Base-by-base conservation (phyloP, 2,329 filamentous ascomycete genomes). In the Capronia coronata region DNA sequence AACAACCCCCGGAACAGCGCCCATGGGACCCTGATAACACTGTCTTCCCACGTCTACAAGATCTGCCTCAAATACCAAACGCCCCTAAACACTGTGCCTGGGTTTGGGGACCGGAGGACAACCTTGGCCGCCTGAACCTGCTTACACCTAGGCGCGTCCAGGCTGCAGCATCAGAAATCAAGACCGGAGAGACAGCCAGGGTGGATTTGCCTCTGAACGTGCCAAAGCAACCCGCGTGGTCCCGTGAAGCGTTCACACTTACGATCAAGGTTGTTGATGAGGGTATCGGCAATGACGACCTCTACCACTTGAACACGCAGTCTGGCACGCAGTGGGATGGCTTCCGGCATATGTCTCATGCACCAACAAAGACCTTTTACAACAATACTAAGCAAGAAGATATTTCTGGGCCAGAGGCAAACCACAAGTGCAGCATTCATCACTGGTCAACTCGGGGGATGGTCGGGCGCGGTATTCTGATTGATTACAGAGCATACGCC, bases 21-120 rank as follows among this genome's bases (percentile, higher is more conserved):
- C 25, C 25, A 27, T 32, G 29, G 29, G 68, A 80, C 57, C 77
- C 77, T 1, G 65, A 78, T 49, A 69, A 64, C 34, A 71, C 69
- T n/a, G 69, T 62, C 13, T 78, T 81, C 43, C 77, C 77, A 0
- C 69, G 68, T 1, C 66, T 75, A 11, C 71, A 72, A 42, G 72
- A 80, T 43, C 66, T 80, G 2, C 75, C 76, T 14, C 55, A 63
- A 13, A 69, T 79, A 27, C 64, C 71, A 0, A 72, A 71, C 21
- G 75, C 76, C 1, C 78, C 77, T 0, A 65, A 73, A 13, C 75
- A 69, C 21, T 75, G 77, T 19, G 76, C 77, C 14, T 82, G 78
- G 78, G 72, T 79, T 19, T 81, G 77, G 77, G 77, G 78, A 8
- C 67, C 74, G 32, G 67, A 78, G 60, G 68, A 63, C 41, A 51